Evolutionary conservation across 129 eudicot species (phyloP), one percentile per base, ranked within the genome.

Genomic region (Escallonia rubra): DNA sequence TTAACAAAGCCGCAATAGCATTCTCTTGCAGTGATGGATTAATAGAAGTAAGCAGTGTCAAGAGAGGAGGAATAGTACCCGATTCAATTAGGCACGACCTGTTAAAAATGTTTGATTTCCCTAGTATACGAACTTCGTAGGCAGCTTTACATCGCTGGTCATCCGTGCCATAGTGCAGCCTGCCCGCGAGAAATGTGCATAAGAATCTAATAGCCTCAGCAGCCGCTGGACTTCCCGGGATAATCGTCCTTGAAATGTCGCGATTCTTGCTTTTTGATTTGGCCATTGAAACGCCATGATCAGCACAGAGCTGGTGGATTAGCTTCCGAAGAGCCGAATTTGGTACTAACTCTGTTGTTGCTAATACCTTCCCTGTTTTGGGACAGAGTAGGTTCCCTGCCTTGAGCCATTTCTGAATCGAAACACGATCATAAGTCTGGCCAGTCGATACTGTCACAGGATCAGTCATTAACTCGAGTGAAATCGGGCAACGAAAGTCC

Each of bases 371-470:
- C 59, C 98, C 98, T 10, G 96, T 88, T 76, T 88, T 91, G 4
- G 98, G 98, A 64, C 98, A 91, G 38, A 74, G 63, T 4, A 77
- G 70, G 58, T 86, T 83, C 54, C 98, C 96, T 7, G 96, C 71
- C 67, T 86, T 83, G 23, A 91, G 65, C 98, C 98, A 91, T 76
- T 86, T 91, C 7, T 74, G 72, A 42, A 91, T 91, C 1, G 98
- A 88, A 41, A 67, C 85, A 0, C 96, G 86, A 55, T 88, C 98
- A 40, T 88, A 91, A 0, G 98, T 91, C 72, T 85, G 94, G 4
- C 98, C 98, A 0, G 98, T 91, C 9, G 95, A 74, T 3, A 91
- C 80, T 0, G 91, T 91, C 67, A 91, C 98, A 1, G 98, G 98
- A 73, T 91, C 98, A 12, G 79, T 83, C 98, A 91, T 91, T 50